Conservation (phyloP, 345 rosid species). For the Capsella bursapastoris region DNA sequence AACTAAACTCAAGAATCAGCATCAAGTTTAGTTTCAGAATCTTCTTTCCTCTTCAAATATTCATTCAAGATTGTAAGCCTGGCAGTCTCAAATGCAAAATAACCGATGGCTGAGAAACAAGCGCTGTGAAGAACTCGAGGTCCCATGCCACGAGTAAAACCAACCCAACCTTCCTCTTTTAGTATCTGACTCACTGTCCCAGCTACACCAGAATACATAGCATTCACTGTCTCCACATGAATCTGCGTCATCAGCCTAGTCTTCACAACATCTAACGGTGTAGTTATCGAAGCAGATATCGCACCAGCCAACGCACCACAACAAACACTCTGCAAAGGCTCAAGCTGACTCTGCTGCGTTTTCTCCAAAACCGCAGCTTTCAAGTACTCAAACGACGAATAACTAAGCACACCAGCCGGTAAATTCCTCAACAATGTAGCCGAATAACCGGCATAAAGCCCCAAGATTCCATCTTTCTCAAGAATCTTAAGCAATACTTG, state of each 20-base stretch:
- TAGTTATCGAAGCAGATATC: constrained; percentile 84
- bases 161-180: constrained; percentile 91
- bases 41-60: constrained; percentile 69
- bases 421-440: constrained; percentile 88
- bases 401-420: constrained; percentile 92
- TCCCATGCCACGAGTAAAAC: constrained; percentile 83
- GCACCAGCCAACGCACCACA: constrained; percentile 96
- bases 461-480: constrained; percentile 86
- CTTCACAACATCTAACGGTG: constrained; percentile 92
- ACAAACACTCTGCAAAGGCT: constrained; percentile 84
- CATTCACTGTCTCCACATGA: constrained; percentile 53
- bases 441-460: constrained; percentile 88
- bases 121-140: constrained; percentile 95
- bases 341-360: constrained; percentile 63
- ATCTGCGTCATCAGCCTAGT: constrained; percentile 94
- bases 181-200: constrained; percentile 74
- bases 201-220: constrained; percentile 63
- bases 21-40: constrained; percentile 32
- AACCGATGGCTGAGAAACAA: constrained; percentile 84
- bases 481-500: constrained; percentile 69
- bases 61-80: constrained; percentile 73
- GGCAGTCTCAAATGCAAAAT: constrained; percentile 96
- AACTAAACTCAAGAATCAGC: constrained; percentile 34
- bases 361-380: constrained; percentile 76
- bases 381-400: constrained; percentile 87